Evolutionary conservation across 2,329 filamentous ascomycete genomes (phyloP).

Genomic region (Colletotrichum tanaceti): DNA sequence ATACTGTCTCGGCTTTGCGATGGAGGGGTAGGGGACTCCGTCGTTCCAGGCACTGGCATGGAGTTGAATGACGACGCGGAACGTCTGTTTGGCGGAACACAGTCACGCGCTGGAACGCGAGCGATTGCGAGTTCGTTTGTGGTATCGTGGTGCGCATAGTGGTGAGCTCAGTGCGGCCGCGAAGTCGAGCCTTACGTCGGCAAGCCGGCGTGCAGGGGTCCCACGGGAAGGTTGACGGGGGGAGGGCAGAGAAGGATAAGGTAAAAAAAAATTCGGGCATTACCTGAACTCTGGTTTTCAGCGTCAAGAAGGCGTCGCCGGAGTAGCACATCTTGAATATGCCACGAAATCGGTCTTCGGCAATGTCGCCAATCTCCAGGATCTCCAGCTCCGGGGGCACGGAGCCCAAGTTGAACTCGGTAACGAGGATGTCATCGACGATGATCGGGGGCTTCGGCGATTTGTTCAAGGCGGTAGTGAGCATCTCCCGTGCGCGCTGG

Average conservation of each 20-base stretch:
- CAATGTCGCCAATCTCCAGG: constrained; percentile 95
- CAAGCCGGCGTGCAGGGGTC: constrained; percentile 16
- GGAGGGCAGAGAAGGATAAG: constrained; percentile 28
- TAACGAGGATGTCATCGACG: constrained; percentile 98
- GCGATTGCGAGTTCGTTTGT: constrained; percentile 7
- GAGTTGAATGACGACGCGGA: constrained; percentile 8
- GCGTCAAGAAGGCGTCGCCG: constrained; percentile 92
- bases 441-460: constrained; percentile 98
- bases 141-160: constrained; percentile 5
- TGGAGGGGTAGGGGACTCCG: background rate
- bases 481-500: constrained; percentile 89
- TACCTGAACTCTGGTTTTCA: constrained; percentile 94
- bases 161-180: constrained; percentile 21
- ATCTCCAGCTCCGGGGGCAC: constrained; percentile 97
- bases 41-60: constrained; percentile 32
- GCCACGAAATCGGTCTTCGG: constrained; percentile 94
- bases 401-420: constrained; percentile 95
- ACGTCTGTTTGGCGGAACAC: background rate
- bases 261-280: constrained; percentile 43
- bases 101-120: constrained; percentile 10
- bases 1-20: constrained; percentile 26
- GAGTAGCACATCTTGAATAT: constrained; percentile 99
- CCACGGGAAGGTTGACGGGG: constrained; percentile 3
- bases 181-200: constrained; percentile 18
- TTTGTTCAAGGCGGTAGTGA: constrained; percentile 96